Percentiles rank a stretch among this genome's conserved stretches.
Evolutionary conservation across 495 filamentous ascomycete genomes (phyloP).

Genomic region (Bryoglossum gracile): DNA sequence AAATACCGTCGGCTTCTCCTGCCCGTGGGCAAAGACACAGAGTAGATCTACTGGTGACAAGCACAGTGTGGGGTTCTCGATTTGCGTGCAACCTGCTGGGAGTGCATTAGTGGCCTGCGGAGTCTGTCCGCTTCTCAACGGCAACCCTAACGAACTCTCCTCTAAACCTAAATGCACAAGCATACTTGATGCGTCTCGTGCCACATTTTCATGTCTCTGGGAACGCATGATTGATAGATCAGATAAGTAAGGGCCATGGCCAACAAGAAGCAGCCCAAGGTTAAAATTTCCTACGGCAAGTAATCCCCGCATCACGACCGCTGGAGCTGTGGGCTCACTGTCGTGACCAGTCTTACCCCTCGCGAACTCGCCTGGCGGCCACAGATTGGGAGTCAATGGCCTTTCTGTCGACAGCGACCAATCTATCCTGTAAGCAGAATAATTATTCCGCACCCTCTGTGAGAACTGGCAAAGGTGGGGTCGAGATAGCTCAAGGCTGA

Average conservation of each 20-base stretch:
- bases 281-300: slow-evolving; percentile 68
- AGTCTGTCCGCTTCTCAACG: too few relatives aligned
- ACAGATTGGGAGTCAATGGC: slow-evolving; percentile 90
- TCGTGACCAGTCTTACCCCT: slow-evolving; percentile 73
- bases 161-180: not conserved
- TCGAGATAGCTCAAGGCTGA: not conserved
- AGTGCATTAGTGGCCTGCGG: too few relatives aligned
- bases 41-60: too few relatives aligned
- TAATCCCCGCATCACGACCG: slow-evolving; percentile 24
- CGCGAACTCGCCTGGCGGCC: slow-evolving; percentile 82
- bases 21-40: too few relatives aligned
- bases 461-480: not conserved
- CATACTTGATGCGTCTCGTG: slow-evolving; percentile 7
- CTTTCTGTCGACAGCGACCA: slow-evolving; percentile 78
- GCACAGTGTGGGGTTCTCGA: too few relatives aligned
- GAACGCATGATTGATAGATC: slow-evolving; percentile 11
- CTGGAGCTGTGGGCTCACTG: not conserved
- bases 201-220: slow-evolving; percentile 1
- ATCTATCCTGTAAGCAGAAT: slow-evolving; percentile 78
- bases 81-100: too few relatives aligned
- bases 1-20: too few relatives aligned
- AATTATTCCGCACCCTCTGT: slow-evolving; percentile 11
- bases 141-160: too few relatives aligned
- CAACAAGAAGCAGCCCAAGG: slow-evolving; percentile 51
- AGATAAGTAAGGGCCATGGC: slow-evolving; percentile 15